These are phyloP conservation scores for Ramalina intermedia DNA, from an alignment of 495 filamentous ascomycete species.

Conservation along the genomic window DNA sequence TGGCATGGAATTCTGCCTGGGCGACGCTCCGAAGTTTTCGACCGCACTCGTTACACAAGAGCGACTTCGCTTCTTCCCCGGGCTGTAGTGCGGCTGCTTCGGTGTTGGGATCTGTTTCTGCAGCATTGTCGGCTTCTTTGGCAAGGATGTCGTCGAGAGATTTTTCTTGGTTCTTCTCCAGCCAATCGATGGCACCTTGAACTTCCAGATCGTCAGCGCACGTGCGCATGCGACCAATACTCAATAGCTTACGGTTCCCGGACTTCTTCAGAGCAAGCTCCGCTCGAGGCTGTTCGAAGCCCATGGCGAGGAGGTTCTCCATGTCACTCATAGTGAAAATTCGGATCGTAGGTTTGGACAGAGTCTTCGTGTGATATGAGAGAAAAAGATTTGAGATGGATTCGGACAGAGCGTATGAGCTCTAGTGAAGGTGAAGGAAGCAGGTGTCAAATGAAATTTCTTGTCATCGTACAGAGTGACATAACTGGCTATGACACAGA, in stretches of 20 bases:
- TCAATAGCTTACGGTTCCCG: constrained; percentile 47
- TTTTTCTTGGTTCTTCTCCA: constrained; percentile 78
- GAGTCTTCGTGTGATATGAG: constrained; percentile 32
- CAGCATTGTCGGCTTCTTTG: constrained; percentile 30
- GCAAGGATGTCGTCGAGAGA: constrained; percentile 61
- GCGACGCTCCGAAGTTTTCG: constrained; percentile 73
- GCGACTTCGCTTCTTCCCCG: constrained; percentile 46
- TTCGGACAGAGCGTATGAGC: not conserved
- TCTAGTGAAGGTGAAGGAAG: no score
- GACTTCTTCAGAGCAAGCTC: constrained; percentile 68
- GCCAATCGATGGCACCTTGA: constrained; percentile 82
- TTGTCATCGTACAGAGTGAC: no score
- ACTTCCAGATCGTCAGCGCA: constrained; percentile 35
- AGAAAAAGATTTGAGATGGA: constrained; percentile 37
- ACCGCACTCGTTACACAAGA: constrained; percentile 82
- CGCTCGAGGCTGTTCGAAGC: constrained; percentile 70
- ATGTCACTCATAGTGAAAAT: no score
- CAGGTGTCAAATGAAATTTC: no score
- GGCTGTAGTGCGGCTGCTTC: constrained; percentile 40
- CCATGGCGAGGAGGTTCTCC: constrained; percentile 81
- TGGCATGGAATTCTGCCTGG: constrained; percentile 80
- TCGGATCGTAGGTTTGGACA: no score
- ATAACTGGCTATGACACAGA: no score
- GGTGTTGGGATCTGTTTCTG: constrained; percentile 34
- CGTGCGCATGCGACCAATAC: not conserved